phyloP scores from a whole-genome alignment of 2,329 filamentous ascomycete species.

The Penicillium polonicum region DNA sequence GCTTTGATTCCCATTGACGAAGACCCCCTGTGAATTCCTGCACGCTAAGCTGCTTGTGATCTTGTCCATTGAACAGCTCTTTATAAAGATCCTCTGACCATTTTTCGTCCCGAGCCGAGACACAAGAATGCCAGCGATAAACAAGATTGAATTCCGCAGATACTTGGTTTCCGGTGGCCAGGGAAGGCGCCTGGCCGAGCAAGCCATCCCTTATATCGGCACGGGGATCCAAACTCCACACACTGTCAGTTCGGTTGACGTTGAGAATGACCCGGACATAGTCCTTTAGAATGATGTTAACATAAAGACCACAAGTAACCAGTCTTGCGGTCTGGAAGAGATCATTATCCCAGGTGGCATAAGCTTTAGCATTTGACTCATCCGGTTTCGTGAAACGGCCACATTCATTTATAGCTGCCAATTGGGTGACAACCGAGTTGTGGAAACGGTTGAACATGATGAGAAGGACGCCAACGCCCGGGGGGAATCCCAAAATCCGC shows the following conservation, averaged over 20 bases:
- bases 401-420: slow-evolving; percentile 66
- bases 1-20: slow-evolving; percentile 41
- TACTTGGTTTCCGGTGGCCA: slow-evolving; percentile 65
- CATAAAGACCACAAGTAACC: slow-evolving; percentile 55
- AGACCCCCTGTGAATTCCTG: slow-evolving; percentile 43
- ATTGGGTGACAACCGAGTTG: slow-evolving; percentile 64
- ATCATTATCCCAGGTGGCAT: slow-evolving; percentile 42
- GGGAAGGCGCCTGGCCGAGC: slow-evolving; percentile 47
- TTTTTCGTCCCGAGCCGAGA: slow-evolving; percentile 60
- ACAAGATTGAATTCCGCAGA: slow-evolving; percentile 68
- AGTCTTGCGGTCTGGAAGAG: slow-evolving; percentile 57
- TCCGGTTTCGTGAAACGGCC: slow-evolving; percentile 61
- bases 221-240: slow-evolving; percentile 64
- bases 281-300: slow-evolving; percentile 57
- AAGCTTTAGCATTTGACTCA: slow-evolving; percentile 39
- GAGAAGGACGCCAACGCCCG: slow-evolving; percentile 65
- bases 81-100: slow-evolving; percentile 60
- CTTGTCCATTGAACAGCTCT: slow-evolving; percentile 46
- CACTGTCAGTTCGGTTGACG: slow-evolving; percentile 57
- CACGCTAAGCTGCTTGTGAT: slow-evolving; percentile 37
- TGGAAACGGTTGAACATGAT: slow-evolving; percentile 70
- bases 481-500: slow-evolving; percentile 64
- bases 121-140: slow-evolving; percentile 64
- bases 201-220: slow-evolving; percentile 55
- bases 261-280: slow-evolving; percentile 63